A percentile compares a stretch with the other conserved stretches of the same genome.
These are phyloP conservation scores for Elsinoe arachidis DNA, from an alignment of 2,329 filamentous ascomycete species.

Conservation along the genomic window DNA sequence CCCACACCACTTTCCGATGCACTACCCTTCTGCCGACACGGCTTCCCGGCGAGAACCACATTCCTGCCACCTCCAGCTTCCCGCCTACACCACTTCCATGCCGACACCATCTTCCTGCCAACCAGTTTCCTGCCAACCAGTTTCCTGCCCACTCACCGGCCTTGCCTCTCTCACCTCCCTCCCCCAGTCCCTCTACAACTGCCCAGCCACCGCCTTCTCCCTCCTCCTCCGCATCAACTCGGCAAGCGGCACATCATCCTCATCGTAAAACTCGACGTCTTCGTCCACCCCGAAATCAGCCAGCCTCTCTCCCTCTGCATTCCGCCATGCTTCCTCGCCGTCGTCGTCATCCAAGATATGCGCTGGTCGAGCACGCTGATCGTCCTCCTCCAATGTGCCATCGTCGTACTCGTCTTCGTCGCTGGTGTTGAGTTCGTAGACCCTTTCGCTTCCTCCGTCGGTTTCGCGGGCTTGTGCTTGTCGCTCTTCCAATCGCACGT, in stretches of 20 bases:
- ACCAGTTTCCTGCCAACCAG: constrained; percentile 45
- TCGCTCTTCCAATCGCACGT: constrained; percentile 31
- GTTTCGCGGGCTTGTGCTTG: no score
- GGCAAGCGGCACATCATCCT: constrained; percentile 61
- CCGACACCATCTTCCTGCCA: constrained; percentile 47
- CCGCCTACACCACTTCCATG: constrained; percentile 47
- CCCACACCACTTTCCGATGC: constrained; percentile 44
- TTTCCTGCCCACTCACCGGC: constrained; percentile 59
- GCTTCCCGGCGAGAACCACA: constrained; percentile 47
- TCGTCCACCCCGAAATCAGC: constrained; percentile 75
- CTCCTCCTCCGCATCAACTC: constrained; percentile 55
- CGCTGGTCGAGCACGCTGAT: constrained; percentile 18
- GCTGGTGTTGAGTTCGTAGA: constrained; percentile 18
- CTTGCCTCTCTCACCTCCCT: constrained; percentile 36
- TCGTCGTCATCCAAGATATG: constrained; percentile 22
- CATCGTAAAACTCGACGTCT: constrained; percentile 58
- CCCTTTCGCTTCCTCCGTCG: constrained; percentile 14
- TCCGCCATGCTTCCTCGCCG: constrained; percentile 58
- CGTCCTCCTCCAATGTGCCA: constrained; percentile 30
- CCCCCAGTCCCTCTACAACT: neutral
- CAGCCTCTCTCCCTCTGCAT: constrained; percentile 64
- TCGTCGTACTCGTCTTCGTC: constrained; percentile 34
- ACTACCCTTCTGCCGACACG: constrained; percentile 43
- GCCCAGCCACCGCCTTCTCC: neutral
- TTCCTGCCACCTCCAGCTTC: constrained; percentile 41